These are phyloP conservation scores for Voacanga thouarsii DNA, from an alignment of 257 asterid genomes.

Conservation along the genomic window DNA sequence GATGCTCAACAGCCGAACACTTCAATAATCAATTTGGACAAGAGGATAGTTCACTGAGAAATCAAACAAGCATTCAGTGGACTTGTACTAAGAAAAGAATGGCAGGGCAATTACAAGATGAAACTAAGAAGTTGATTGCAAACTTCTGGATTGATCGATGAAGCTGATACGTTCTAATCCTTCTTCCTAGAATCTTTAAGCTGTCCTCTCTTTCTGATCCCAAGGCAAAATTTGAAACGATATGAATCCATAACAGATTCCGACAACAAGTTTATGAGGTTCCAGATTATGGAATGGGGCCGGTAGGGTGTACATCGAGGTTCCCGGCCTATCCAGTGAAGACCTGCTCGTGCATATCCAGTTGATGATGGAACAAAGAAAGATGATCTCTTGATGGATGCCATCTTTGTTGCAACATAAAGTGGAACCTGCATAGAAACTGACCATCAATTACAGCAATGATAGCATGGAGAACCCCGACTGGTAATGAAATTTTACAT, in stretches of 20 bases:
- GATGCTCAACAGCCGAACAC: too few species aligned
- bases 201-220: too few species aligned
- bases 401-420: slow-evolving; percentile 84
- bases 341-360: slow-evolving; percentile 66
- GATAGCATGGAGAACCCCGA: background rate
- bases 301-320: slow-evolving; percentile 89
- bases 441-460: background rate
- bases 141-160: too few species aligned
- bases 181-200: too few species aligned
- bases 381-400: slow-evolving; percentile 77
- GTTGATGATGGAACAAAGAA: slow-evolving; percentile 72
- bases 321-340: slow-evolving; percentile 72
- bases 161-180: too few species aligned
- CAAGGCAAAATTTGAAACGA: slow-evolving; percentile 37
- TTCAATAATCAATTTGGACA: too few species aligned
- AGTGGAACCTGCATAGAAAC: slow-evolving; percentile 52
- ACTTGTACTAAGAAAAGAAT: too few species aligned
- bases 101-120: slow-evolving; percentile 24
- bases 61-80: too few species aligned
- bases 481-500: too few species aligned
- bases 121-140: too few species aligned
- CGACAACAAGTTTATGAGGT: slow-evolving; percentile 41
- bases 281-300: slow-evolving; percentile 82
- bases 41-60: too few species aligned
- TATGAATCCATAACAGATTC: slow-evolving; percentile 25